Conservation (phyloP, 495 filamentous ascomycete genomes). For the Lineolata rhizophorae region DNA sequence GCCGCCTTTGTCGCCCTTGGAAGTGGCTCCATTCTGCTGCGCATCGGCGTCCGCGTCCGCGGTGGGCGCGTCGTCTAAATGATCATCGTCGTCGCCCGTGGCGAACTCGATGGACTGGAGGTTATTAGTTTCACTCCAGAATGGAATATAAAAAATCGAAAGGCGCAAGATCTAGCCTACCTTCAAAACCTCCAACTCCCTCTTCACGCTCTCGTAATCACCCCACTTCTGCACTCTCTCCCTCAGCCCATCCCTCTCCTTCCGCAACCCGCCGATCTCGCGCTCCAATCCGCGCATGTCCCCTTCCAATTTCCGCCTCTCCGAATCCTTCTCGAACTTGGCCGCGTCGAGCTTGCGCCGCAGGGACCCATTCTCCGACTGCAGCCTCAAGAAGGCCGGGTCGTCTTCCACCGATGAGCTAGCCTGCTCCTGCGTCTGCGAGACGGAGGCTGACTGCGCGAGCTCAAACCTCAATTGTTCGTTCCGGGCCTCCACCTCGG, state of each 20-base stretch:
- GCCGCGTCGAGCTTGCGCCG: slow-evolving; percentile 68
- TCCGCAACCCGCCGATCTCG: slow-evolving; percentile 39
- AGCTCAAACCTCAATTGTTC: slow-evolving; percentile 82
- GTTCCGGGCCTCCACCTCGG: slow-evolving; percentile 84
- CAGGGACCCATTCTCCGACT: slow-evolving; percentile 80
- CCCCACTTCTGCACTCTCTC: slow-evolving; percentile 67
- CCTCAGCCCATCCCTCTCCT: slow-evolving; percentile 49
- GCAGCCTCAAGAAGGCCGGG: slow-evolving; percentile 59
- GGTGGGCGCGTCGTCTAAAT: slow-evolving; percentile 13
- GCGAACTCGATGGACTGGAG: slow-evolving; percentile 77
- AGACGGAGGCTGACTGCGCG: slow-evolving; percentile 63
- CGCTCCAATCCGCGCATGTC: slow-evolving; percentile 54
- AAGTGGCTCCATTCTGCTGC: slow-evolving; percentile 25
- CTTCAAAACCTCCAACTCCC: slow-evolving; percentile 88
- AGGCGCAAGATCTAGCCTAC: slow-evolving; percentile 13
- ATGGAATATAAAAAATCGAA: neutral
- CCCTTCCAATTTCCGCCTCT: slow-evolving; percentile 48
- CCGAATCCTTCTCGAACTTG: slow-evolving; percentile 57
- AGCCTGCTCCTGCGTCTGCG: slow-evolving; percentile 26
- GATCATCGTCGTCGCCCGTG: slow-evolving; percentile 65
- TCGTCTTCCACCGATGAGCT: slow-evolving; percentile 45
- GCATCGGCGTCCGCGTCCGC: slow-evolving; percentile 6
- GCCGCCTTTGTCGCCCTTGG: slow-evolving; percentile 35
- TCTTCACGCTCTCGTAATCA: slow-evolving; percentile 90
- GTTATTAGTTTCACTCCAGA: slow-evolving; percentile 1